Conservation (phyloP, 805 yeast genomes). For the Wickerhamomyces kurtzmanii region DNA sequence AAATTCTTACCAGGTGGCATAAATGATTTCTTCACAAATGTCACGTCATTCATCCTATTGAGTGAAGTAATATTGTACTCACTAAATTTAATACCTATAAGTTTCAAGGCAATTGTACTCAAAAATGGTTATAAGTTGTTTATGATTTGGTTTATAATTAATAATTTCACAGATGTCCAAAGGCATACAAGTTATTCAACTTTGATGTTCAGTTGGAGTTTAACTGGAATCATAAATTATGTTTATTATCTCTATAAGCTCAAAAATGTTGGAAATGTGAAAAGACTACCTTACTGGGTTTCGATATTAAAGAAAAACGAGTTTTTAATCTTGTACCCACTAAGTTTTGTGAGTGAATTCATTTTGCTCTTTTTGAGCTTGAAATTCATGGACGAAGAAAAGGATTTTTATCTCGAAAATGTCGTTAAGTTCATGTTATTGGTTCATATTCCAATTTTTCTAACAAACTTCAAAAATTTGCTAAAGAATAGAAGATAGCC, state of each 20-base stretch:
- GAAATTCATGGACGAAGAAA: constrained; percentile 3
- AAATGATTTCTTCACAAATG: constrained; percentile 42
- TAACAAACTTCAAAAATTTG: constrained; percentile 4
- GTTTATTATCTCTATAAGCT: constrained; percentile 11
- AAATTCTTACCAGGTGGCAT: constrained; percentile 62
- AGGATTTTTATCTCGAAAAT: background rate
- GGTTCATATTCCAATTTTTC: constrained; percentile 8
- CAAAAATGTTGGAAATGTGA: constrained; percentile 1
- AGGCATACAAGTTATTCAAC: constrained; percentile 2
- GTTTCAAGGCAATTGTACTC: constrained; percentile 2
- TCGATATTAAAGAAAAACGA: constrained; percentile 2
- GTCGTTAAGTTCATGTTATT: constrained; percentile 5
- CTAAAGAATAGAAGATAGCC: background rate
- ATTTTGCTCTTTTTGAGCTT: constrained; percentile 10
- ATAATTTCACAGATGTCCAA: background rate
- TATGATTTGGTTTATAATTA: background rate
- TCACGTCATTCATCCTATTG: background rate
- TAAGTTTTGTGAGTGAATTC: constrained; percentile 9
- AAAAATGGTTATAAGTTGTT: constrained; percentile 4
- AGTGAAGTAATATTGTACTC: constrained; percentile 5
- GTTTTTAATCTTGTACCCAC: constrained; percentile 6
- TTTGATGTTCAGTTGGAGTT: constrained; percentile 1
- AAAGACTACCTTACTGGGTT: constrained; percentile 5
- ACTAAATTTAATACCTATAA: constrained; percentile 5
- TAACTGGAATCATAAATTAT: constrained; percentile 2